Base-by-base conservation (phyloP, 176 grass and related monocot genomes). In the Eleusine indica region DNA sequence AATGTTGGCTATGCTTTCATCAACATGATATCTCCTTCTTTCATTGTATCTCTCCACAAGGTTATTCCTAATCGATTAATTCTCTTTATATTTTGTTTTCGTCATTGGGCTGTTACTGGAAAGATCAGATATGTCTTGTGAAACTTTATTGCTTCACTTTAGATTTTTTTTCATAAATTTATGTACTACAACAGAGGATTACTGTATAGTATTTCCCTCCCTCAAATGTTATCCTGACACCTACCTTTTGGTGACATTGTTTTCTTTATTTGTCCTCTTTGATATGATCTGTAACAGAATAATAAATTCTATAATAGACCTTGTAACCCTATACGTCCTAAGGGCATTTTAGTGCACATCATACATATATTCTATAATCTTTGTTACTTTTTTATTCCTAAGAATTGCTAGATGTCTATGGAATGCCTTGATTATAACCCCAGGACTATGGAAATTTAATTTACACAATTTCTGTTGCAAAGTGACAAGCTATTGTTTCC, bases 1-100 rank as follows among this genome's bases (percentile, higher is more conserved):
- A 91, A 87, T 81, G 89, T 91, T 65, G 89, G 89, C 53, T 91
- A 91, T 70, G 89, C 89, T 70, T 91, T 91, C 73, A 84, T 91
- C 74, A 91, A 91, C 60, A 85, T 91, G 81, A 43, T 75, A 53
- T 87, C 85, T 67, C 57, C 85, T 81, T 42, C 39, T 48, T 79
- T 87, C 60, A 84, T 91, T 68, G 79, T 87, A 69, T 91, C 89
- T 2, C 87, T 87, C 52, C 81, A 85, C 76, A 53, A 87, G 89
- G 89, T 91, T 61, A 28, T 46, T 67, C 43, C 64, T 67, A 17
- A 40, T 69, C 63, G 32, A 0, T 19, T 70, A 22, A 25, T 15
- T 18, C 29, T 73, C 56, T 52, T 74, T 78, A 60, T 78, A 46
- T 75, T 54, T 12, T 40, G 15, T 54, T 54, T 76, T 10, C 22